Conservation (phyloP, 306 rosid genomes). For the Leucaena leucocephala region DNA sequence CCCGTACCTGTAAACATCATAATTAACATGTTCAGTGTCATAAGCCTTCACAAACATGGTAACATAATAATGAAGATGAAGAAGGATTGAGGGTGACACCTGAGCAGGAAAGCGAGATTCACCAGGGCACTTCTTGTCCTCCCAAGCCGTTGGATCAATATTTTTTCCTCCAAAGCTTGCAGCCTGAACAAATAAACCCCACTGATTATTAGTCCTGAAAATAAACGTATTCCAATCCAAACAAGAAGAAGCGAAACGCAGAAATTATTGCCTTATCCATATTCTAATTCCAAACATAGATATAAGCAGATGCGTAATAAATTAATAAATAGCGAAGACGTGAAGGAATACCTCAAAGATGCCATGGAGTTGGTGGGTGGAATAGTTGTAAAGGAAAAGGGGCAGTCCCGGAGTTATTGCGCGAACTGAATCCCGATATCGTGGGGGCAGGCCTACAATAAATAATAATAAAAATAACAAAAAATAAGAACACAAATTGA, state of each 20-base stretch:
- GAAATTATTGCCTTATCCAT: slow-evolving; percentile 10
- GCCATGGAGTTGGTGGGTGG: slow-evolving; percentile 98
- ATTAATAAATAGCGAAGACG: not conserved
- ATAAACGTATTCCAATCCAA: not conserved
- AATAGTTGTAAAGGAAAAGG: slow-evolving; percentile 92
- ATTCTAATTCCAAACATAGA: not conserved
- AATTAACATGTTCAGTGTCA: not conserved
- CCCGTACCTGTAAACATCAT: slow-evolving; percentile 59
- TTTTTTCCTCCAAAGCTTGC: slow-evolving; percentile 92
- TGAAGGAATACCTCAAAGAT: slow-evolving; percentile 74
- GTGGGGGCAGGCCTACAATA: slow-evolving; percentile 81
- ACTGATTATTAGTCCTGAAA: not conserved
- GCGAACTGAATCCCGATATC: slow-evolving; percentile 87
- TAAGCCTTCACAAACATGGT: not conserved
- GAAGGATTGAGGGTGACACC: slow-evolving; percentile 45
- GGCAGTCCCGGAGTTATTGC: slow-evolving; percentile 95
- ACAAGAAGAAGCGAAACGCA: not conserved
- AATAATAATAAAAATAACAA: not conserved
- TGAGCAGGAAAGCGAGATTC: slow-evolving; percentile 99
- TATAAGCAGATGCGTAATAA: slow-evolving; percentile 1
- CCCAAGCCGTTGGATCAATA: slow-evolving; percentile 96
- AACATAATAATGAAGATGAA: not conserved
- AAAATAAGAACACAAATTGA: not conserved
- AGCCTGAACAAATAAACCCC: slow-evolving; percentile 56
- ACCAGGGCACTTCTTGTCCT: slow-evolving; percentile 82